phyloP scores from a whole-genome alignment of 1,139 yeast genomes.

The Meyerozyma elateridarum region DNA sequence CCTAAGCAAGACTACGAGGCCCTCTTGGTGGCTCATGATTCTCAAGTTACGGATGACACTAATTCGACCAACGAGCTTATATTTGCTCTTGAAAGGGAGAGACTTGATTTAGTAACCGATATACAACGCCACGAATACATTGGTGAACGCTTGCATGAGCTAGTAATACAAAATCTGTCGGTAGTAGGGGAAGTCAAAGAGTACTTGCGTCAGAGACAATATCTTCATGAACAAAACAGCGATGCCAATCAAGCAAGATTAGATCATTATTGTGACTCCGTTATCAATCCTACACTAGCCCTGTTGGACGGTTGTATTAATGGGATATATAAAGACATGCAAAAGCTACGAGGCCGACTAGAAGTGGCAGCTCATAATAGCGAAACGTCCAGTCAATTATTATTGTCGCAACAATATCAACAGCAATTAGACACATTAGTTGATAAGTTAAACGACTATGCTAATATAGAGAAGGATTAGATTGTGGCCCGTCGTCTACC shows the following conservation, averaged over 20 bases:
- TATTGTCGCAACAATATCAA: constrained; percentile 15
- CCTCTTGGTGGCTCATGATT: too few relatives aligned
- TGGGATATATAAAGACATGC: constrained; percentile 8
- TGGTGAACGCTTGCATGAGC: constrained; percentile 27
- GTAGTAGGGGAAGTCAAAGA: constrained; percentile 35
- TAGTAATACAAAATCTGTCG: constrained; percentile 37
- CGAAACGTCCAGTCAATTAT: too few relatives aligned
- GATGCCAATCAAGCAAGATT: constrained; percentile 8
- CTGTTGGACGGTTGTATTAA: constrained; percentile 9
- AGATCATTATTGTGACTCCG: constrained; percentile 8
- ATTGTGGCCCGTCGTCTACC: too few relatives aligned
- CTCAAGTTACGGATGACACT: neutral
- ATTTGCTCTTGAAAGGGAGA: constrained; percentile 27
- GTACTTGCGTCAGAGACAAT: constrained; percentile 21
- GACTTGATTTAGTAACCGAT: constrained; percentile 36
- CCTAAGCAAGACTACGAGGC: constrained; percentile 17
- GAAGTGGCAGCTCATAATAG: constrained; percentile 5
- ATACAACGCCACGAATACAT: constrained; percentile 42
- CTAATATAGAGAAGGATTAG: too few relatives aligned
- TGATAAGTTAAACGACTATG: constrained; percentile 17
- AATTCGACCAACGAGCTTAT: constrained; percentile 10
- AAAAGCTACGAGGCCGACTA: too few relatives aligned
- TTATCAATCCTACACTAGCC: constrained; percentile 11
- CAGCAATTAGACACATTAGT: constrained; percentile 19
- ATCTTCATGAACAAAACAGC: constrained; percentile 13